These are phyloP conservation scores for Ustilago shanxiensis DNA, from an alignment of 1,284 basidiomycete genomes.

Conservation along the genomic window DNA sequence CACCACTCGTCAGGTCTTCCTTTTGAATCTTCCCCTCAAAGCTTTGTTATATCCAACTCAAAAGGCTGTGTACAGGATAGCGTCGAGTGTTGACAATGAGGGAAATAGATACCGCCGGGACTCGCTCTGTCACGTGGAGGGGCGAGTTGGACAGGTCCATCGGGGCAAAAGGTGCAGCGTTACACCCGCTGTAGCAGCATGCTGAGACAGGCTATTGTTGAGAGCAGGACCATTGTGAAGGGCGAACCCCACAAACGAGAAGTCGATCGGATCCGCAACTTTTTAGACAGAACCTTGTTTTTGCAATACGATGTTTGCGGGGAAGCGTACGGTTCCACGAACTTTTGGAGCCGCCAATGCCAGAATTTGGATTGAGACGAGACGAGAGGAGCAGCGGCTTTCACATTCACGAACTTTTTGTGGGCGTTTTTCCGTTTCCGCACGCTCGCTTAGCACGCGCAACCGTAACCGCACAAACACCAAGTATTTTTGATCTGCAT, in stretches of 20 bases:
- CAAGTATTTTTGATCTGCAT: background rate
- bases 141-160: too few relatives aligned
- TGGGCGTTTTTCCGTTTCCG: background rate
- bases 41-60: background rate
- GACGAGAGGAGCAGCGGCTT: background rate
- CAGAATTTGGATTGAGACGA: too few relatives aligned
- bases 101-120: background rate
- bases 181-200: too few relatives aligned
- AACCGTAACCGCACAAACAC: too few relatives aligned
- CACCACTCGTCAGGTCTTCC: background rate
- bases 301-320: background rate
- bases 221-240: background rate
- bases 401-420: background rate
- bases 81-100: background rate
- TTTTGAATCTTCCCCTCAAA: background rate
- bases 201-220: too few relatives aligned
- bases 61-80: background rate
- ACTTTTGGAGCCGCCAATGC: background rate
- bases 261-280: background rate
- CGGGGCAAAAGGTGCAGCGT: too few relatives aligned
- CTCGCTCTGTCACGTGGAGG: background rate
- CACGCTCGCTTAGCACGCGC: background rate
- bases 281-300: background rate
- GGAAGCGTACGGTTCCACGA: too few relatives aligned
- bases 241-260: background rate